Conservation (phyloP, 371 early-diverging fungal species). For the Mortierella sp. region DNA sequence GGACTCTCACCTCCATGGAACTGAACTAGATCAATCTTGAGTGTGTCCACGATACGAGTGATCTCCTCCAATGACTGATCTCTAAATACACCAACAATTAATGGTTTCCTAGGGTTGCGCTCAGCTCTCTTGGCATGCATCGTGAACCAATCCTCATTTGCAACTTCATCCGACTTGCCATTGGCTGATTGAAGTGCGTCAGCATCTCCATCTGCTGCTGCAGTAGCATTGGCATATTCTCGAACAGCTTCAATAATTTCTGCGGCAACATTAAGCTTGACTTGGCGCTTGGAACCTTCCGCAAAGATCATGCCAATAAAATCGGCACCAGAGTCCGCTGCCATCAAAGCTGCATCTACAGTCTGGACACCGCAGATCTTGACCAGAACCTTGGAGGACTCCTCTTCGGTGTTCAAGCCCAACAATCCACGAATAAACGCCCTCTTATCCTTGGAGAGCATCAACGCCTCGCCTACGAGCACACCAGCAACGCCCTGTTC, state of each 20-base stretch:
- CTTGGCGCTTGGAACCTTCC: slow-evolving; percentile 71
- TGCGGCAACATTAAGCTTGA: slow-evolving; percentile 69
- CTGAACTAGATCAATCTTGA: slow-evolving; percentile 91
- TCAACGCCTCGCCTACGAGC: slow-evolving; percentile 96
- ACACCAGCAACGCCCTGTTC: slow-evolving; percentile 83
- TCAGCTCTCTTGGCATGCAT: slow-evolving; percentile 64
- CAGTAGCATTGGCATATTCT: slow-evolving; percentile 50
- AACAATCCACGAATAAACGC: slow-evolving; percentile 81
- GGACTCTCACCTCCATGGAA: slow-evolving; percentile 90
- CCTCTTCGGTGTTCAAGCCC: slow-evolving; percentile 57
- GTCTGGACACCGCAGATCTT: slow-evolving; percentile 94
- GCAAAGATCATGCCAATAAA: slow-evolving; percentile 95
- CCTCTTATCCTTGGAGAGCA: slow-evolving; percentile 84
- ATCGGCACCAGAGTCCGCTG: slow-evolving; percentile 87
- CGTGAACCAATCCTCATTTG: slow-evolving; percentile 70
- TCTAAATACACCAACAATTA: slow-evolving; percentile 94
- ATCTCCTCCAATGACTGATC: slow-evolving; percentile 86
- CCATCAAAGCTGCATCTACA: slow-evolving; percentile 84
- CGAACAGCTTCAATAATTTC: slow-evolving; percentile 77
- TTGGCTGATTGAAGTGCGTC: slow-evolving; percentile 4
- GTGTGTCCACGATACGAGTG: slow-evolving; percentile 68
- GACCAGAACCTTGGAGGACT: slow-evolving; percentile 65
- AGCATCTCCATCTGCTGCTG: slow-evolving; percentile 25
- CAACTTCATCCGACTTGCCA: slow-evolving; percentile 17
- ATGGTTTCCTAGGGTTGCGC: slow-evolving; percentile 70